phyloP scores from a whole-genome alignment of 768 basidiomycete genomes.

The Suillus subaureus region DNA sequence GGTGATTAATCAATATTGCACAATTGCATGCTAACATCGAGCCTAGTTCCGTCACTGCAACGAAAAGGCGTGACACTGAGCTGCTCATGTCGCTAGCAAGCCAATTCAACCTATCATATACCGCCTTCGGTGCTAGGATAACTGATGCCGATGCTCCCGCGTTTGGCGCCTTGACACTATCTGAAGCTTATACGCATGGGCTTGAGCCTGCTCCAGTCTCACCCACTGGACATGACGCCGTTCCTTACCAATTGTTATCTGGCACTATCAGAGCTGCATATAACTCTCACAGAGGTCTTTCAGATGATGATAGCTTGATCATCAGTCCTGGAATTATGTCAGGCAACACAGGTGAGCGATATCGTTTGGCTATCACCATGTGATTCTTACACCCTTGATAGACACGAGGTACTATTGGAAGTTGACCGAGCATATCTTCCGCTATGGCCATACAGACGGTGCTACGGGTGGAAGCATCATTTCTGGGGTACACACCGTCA shows the following conservation, averaged over 20 bases:
- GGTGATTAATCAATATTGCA: slow-evolving; percentile 10
- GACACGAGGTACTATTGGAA: slow-evolving; percentile 51
- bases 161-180: slow-evolving; percentile 51
- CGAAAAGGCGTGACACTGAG: slow-evolving; percentile 45
- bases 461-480: slow-evolving; percentile 32
- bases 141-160: slow-evolving; percentile 36
- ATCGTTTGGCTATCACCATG: not conserved
- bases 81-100: slow-evolving; percentile 47
- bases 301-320: slow-evolving; percentile 38
- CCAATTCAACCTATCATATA: slow-evolving; percentile 59
- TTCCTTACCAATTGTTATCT: slow-evolving; percentile 53
- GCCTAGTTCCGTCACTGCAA: slow-evolving; percentile 42
- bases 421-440: slow-evolving; percentile 62
- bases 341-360: slow-evolving; percentile 51
- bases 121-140: slow-evolving; percentile 52
- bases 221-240: slow-evolving; percentile 34
- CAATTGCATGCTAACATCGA: not conserved
- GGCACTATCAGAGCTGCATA: slow-evolving; percentile 68
- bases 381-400: slow-evolving; percentile 15
- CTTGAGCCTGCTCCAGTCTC: slow-evolving; percentile 75
- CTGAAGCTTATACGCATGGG: slow-evolving; percentile 45
- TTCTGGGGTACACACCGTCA: slow-evolving; percentile 64
- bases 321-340: slow-evolving; percentile 58
- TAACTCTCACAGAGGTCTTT: slow-evolving; percentile 46
- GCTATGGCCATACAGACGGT: slow-evolving; percentile 51